These are phyloP conservation scores for Astragalus glycyphyllos DNA, from an alignment of 306 rosid species.

Conservation along the genomic window DNA sequence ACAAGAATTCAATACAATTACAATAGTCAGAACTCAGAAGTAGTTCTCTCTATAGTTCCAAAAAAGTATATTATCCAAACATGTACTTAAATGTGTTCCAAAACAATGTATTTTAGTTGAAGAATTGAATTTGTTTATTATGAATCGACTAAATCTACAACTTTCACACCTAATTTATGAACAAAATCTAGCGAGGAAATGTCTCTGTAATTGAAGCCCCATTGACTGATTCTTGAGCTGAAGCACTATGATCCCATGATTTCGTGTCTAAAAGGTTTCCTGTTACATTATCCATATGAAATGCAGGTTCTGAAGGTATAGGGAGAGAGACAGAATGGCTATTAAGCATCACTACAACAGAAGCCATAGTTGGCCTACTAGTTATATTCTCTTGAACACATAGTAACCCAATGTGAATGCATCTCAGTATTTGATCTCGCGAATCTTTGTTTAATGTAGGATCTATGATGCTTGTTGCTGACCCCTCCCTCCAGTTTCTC, in stretches of 20 bases:
- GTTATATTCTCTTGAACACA: slow-evolving; percentile 35
- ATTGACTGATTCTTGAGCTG: not conserved
- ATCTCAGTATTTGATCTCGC: slow-evolving; percentile 1
- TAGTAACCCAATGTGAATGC: slow-evolving; percentile 28
- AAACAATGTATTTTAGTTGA: too few relatives aligned
- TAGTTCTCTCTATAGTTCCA: too few relatives aligned
- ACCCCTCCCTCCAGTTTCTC: slow-evolving; percentile 8
- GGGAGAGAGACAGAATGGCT: not conserved
- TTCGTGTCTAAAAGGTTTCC: not conserved
- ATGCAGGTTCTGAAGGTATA: slow-evolving; percentile 15
- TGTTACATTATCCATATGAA: not conserved
- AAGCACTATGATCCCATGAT: not conserved
- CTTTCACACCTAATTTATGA: not conserved
- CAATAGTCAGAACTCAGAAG: too few relatives aligned
- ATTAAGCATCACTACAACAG: slow-evolving; percentile 30
- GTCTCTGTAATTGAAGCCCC: not conserved
- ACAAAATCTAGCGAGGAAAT: not conserved
- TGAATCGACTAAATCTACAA: not conserved
- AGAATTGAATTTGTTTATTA: too few relatives aligned
- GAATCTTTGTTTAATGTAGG: not conserved
- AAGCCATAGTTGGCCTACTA: slow-evolving; percentile 25
- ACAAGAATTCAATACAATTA: too few relatives aligned
- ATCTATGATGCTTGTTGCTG: not conserved
- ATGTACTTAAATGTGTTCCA: too few relatives aligned
- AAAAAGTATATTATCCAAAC: too few relatives aligned